Evolutionary conservation across 352 stramenopile species (phyloP), one percentile per base, ranked within the genome.

Genomic region (Phytophthora fragariae): DNA sequence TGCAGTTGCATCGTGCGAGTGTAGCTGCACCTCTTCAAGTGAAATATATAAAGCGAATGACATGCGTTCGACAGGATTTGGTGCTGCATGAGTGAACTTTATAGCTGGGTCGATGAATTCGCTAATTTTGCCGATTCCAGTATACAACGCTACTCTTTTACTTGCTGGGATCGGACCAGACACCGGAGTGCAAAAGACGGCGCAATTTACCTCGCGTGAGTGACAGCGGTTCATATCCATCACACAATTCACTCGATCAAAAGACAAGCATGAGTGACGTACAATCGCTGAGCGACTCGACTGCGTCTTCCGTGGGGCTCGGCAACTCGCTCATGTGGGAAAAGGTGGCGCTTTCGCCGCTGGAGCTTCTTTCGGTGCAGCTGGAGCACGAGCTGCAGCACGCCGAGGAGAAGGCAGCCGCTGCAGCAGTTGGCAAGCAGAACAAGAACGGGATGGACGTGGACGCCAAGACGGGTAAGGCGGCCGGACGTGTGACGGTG

Each of bases 371-470:
- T n/a, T 83, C 87, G 15, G 74, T 95, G 49, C 85, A 93, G 70
- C 75, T 92, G 31, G 86, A 95, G 65, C 71, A 86, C 21, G 85
- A 94, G 61, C 52, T 94, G 67, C 81, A 90, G 70, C 79, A 83
- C 27, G 77, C 88, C 0, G 62, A 90, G 56, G 82, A 88, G 54
- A 77, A 62, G 27, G 72, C 83, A 17, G 68, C 76, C 3, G 74
- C 69, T 21, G 68, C 72, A 2, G 21, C 46, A 10, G 63, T 31
- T 57, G 46, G 10, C 17, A 88, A 86, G 72, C 84, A 86, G 65
- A 96, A 96, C 75, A 92, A 88, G 73, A 73, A 93, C 44, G 89
- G 86, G n/a, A 81, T 96, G 33, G 89, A 96, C 63, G 29, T 94
- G 37, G 66, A 87, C 50, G 41, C 71, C 50, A 79, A 67, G 49